Base-by-base conservation (phyloP, 139 green algal species). In the Pseudopediastrum boryanum region DNA sequence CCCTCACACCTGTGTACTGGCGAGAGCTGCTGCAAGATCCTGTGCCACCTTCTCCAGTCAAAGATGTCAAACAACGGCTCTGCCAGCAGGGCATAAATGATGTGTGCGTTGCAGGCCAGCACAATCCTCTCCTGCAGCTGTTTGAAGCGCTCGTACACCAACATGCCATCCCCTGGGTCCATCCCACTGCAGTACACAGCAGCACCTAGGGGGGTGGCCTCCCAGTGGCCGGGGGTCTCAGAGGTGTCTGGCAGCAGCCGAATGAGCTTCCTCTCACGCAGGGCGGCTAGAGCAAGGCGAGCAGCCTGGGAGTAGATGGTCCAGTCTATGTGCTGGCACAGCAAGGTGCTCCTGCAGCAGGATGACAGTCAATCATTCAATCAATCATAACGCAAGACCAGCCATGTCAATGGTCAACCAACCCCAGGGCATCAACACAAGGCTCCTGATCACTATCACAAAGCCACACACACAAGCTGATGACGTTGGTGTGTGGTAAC, bases 51-150 rank as follows among this genome's bases (percentile, higher is more conserved):
- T 33, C 36, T 64, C 74, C 74, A 81, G 43, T 81, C 74, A 67
- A 62, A 65, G 35, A 81, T 66, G 43, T 25, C 54, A 44, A 81
- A 66, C 4, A 64, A 25, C 38, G 74, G 74, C 6, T 81, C 74
- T 29, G 63, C 46, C 62, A 56, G 48, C 33, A 81, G 62, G 51
- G 63, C 61, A 39, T 63, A 81, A 25, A 81, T 33, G 33, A 81
- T 46, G 62, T 81, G 74, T 36, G 42, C 39, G 21, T 65, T 27
- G 46, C 29, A n/a, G 44, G 62, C 74, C 21, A 81, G 62, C 61
- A 74, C 74, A 13, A 72, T 7, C 38, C 61, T 56, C 25, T 42
- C 12, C 43, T 51, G 38, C 46, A 81, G 62, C 25, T 36, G 42
- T 27, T 21, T 27, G 35, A 81, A 25, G 25, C 74, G 43, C 35